Evolutionary conservation across 441 rosid species (phyloP).

Genomic region (Iberis amara): DNA sequence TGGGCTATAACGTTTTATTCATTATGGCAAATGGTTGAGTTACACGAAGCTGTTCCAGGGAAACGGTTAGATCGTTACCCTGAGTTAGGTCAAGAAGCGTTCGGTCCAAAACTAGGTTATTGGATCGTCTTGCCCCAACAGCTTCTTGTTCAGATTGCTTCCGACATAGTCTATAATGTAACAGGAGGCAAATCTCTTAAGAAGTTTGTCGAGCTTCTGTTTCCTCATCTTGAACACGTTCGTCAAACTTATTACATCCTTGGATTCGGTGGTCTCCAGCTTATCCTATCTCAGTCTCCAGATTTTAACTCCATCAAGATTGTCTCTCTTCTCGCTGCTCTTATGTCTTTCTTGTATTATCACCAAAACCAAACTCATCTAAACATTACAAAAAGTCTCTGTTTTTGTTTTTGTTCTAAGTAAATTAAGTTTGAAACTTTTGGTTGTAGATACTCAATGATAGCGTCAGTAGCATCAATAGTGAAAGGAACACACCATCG

Average conservation of each 20-base stretch:
- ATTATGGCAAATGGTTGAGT: slow-evolving; percentile 84
- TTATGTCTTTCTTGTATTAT: neutral
- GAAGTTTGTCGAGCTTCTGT: slow-evolving; percentile 51
- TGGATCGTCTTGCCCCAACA: slow-evolving; percentile 76
- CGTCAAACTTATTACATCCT: slow-evolving; percentile 46
- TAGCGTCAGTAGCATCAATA: slow-evolving; percentile 31
- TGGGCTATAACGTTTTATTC: slow-evolving; percentile 74
- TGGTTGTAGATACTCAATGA: slow-evolving; percentile 30
- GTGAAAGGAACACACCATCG: slow-evolving; percentile 28
- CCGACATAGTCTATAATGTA: slow-evolving; percentile 62
- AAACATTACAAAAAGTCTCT: neutral
- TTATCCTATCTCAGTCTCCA: slow-evolving; percentile 66
- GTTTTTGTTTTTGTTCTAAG: neutral
- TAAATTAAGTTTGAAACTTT: neutral
- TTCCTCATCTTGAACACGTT: slow-evolving; percentile 37
- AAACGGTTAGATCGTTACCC: slow-evolving; percentile 68
- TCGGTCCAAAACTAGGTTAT: slow-evolving; percentile 65
- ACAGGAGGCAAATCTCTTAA: slow-evolving; percentile 69
- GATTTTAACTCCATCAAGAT: slow-evolving; percentile 58
- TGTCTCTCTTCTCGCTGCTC: neutral
- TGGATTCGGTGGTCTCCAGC: slow-evolving; percentile 59
- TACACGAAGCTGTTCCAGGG: slow-evolving; percentile 74
- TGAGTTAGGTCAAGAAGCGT: slow-evolving; percentile 65
- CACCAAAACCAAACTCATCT: slow-evolving; percentile 2
- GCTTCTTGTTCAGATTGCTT: slow-evolving; percentile 54